Evolutionary conservation across 257 asterid genomes (phyloP), one percentile per base, ranked within the genome.

Genomic region (Scutellaria baicalensis): DNA sequence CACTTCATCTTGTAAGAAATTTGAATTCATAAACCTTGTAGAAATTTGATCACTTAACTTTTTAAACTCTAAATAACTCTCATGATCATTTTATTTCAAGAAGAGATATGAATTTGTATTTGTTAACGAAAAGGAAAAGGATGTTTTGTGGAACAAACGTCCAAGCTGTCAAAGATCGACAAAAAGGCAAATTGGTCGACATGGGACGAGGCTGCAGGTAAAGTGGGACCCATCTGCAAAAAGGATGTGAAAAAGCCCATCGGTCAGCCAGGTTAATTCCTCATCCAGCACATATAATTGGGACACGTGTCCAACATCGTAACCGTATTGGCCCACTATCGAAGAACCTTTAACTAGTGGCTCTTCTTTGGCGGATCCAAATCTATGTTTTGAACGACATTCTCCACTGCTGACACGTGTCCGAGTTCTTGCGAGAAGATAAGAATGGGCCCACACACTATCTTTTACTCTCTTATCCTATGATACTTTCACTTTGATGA

Each of bases 331-430:
- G 23, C 69, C 74, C 64, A 39, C 64, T 4, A 1, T 0, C 8
- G 18, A 50, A 71, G 83, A 71, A 79, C 75, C 66, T 38, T 59
- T 36, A 62, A 45, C 61, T 79, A 36, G 83, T 87, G 93, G 93
- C 77, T 84, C 66, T 27, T 12, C 9, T 76, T 84, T 73, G 69
- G 16, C 64, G 68, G 58, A 62, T 68, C 72, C 67, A 47, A 59
- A 81, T 65, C 68, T 55, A 13, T 13, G 11, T 56, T 59, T 16
- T 31, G 72, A 17, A 43, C 0, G 35, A 17, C 8, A 23, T 23
- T 9, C 44, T 40, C 2, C 27, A 6, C 45, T 77, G 47, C 47
- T 6, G 33, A 49, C 36, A 56, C 68, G 58, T 61, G 75, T 52
- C 76, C 55, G 16, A 6, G 7, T 35, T n/a, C 44, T 44, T 16